Evolutionary conservation across 2,329 filamentous ascomycete species (phyloP).

Genomic region (Magnaporthiopsis poae): DNA sequence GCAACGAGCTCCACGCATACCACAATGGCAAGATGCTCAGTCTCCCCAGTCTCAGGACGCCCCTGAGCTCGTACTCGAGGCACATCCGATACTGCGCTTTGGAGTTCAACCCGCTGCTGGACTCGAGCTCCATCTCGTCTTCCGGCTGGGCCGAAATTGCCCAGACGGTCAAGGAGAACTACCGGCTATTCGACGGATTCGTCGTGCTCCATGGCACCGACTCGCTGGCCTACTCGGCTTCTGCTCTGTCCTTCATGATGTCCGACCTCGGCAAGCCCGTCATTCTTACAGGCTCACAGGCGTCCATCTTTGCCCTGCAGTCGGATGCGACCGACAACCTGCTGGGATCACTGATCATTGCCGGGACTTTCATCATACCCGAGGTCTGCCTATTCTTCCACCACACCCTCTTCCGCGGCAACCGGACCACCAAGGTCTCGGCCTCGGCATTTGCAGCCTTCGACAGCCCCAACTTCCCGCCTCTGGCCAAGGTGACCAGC

Average conservation of each 20-base stretch:
- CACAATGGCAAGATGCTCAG: slow-evolving; percentile 37
- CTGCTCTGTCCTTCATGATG: slow-evolving; percentile 87
- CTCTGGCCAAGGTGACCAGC: slow-evolving; percentile 71
- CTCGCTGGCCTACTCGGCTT: slow-evolving; percentile 79
- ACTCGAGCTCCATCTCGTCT: slow-evolving; percentile 83
- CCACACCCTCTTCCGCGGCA: slow-evolving; percentile 79
- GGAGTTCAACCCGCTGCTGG: slow-evolving; percentile 75
- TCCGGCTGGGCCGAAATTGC: slow-evolving; percentile 81
- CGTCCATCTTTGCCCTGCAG: slow-evolving; percentile 81
- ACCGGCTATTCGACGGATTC: slow-evolving; percentile 80
- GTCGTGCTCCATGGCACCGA: slow-evolving; percentile 87
- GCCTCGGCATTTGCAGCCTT: slow-evolving; percentile 82
- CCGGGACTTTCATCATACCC: slow-evolving; percentile 83
- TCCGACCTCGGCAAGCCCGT: slow-evolving; percentile 84
- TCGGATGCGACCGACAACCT: slow-evolving; percentile 88
- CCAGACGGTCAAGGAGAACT: slow-evolving; percentile 69
- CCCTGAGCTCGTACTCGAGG: slow-evolving; percentile 67
- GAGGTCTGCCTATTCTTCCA: slow-evolving; percentile 93
- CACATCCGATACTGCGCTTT: slow-evolving; percentile 75
- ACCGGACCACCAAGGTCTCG: slow-evolving; percentile 78
- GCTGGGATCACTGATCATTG: slow-evolving; percentile 76
- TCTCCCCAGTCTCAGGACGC: slow-evolving; percentile 67
- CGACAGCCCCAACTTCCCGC: slow-evolving; percentile 73
- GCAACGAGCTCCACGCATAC: slow-evolving; percentile 41
- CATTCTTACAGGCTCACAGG: slow-evolving; percentile 72